A percentile compares a stretch with the other conserved stretches of the same genome.
These are phyloP conservation scores for Trifolium subterraneum DNA, from an alignment of 306 rosid species.

Conservation along the genomic window DNA sequence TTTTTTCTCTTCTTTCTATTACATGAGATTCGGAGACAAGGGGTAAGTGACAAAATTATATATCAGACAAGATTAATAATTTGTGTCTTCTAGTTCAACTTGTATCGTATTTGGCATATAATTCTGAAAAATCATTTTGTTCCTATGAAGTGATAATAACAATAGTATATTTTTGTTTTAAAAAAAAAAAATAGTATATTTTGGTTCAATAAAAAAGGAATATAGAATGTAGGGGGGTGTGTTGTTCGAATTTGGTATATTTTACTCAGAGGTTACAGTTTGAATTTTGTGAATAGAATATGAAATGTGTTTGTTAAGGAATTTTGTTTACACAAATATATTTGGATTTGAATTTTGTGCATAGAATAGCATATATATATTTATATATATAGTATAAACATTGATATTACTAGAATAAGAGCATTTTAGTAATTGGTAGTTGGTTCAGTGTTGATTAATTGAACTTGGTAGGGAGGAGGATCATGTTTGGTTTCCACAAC, in stretches of 20 bases:
- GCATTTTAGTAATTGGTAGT: no score
- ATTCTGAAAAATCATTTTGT: slow-evolving; percentile 27
- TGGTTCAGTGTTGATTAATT: no score
- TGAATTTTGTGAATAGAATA: not conserved
- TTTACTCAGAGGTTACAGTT: not conserved
- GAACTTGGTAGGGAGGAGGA: no score
- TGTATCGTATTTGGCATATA: not conserved
- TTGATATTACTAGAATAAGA: no score
- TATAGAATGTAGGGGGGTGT: not conserved
- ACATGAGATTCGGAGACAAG: slow-evolving; percentile 6
- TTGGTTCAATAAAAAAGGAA: not conserved
- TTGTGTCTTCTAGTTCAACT: not conserved
- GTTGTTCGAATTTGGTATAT: not conserved
- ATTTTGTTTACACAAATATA: not conserved
- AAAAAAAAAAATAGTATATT: no score
- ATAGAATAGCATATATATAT: no score
- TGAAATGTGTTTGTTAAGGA: not conserved
- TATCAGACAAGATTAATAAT: slow-evolving; percentile 8
- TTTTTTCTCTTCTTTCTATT: not conserved
- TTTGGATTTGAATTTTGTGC: not conserved
- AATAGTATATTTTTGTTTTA: not conserved
- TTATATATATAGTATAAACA: no score
- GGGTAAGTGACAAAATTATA: not conserved
- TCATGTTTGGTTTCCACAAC: no score
- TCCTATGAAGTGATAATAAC: slow-evolving; percentile 1